A percentile compares a stretch with the other conserved stretches of the same genome.
These are phyloP conservation scores for Xylariales sp. DNA, from an alignment of 2,329 filamentous ascomycete species.

Conservation along the genomic window DNA sequence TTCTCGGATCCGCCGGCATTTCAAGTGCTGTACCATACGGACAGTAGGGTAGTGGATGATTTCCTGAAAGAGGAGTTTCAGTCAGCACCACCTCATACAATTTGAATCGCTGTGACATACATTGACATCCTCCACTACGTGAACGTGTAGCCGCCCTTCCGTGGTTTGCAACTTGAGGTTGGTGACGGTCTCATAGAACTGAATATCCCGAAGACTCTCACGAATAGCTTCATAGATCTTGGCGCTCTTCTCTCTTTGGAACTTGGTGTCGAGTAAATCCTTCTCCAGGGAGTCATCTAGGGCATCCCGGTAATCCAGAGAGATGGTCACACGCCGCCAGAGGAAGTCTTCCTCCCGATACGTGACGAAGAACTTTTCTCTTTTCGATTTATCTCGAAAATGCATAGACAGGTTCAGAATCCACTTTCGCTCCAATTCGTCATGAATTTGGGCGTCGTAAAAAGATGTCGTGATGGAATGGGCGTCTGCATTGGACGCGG, in stretches of 20 bases:
- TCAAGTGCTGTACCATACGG: conserved; percentile 69
- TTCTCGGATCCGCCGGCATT: conserved; percentile 62
- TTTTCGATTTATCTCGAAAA: conserved; percentile 85
- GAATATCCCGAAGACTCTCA: conserved; percentile 85
- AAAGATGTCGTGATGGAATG: conserved; percentile 47
- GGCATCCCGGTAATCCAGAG: conserved; percentile 83
- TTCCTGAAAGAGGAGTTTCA: conserved; percentile 49
- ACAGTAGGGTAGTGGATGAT: conserved; percentile 81
- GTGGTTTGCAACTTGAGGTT: conserved; percentile 91
- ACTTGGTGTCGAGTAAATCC: conserved; percentile 71
- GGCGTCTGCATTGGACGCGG: conserved; percentile 31
- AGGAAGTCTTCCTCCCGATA: conserved; percentile 74
- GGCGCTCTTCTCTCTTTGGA: conserved; percentile 86
- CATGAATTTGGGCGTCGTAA: conserved; percentile 63
- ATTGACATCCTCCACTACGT: conserved; percentile 95
- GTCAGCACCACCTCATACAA: neutral
- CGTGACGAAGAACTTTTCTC: conserved; percentile 97
- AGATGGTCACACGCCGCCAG: conserved; percentile 88
- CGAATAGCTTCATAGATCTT: conserved; percentile 94
- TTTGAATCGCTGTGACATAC: conserved; percentile 35
- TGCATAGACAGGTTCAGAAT: conserved; percentile 98
- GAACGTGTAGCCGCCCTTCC: conserved; percentile 84
- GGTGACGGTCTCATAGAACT: conserved; percentile 94
- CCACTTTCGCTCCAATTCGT: conserved; percentile 84
- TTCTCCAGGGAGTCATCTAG: conserved; percentile 78